A percentile compares a stretch with the other conserved stretches of the same genome.
Conservation (phyloP, 1,139 yeast genomes). For the Meyerozyma sp. region DNA sequence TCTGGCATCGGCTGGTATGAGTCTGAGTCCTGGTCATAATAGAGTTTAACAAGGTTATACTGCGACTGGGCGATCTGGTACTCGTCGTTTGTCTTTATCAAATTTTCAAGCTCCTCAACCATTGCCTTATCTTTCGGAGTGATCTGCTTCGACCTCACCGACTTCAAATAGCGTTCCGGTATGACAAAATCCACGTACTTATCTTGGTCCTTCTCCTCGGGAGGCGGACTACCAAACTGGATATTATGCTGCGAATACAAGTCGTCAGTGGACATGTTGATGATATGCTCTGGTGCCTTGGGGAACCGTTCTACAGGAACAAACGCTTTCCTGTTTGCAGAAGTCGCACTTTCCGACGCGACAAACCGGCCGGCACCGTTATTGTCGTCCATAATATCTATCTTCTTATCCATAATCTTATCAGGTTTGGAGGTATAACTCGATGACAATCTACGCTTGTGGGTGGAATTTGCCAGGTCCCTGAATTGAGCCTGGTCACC, state of each 20-base stretch:
- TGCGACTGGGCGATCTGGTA: constrained; percentile 20
- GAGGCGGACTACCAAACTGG: background rate
- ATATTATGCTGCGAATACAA: constrained; percentile 13
- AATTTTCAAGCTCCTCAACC: constrained; percentile 22
- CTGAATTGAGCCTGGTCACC: background rate
- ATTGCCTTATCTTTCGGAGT: constrained; percentile 22
- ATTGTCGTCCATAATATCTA: background rate
- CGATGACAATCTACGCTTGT: background rate
- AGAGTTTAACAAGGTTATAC: constrained; percentile 22
- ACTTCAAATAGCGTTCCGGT: constrained; percentile 25
- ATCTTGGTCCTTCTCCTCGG: constrained; percentile 4
- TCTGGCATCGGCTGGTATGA: constrained; percentile 25
- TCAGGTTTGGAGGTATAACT: background rate
- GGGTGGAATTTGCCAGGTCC: background rate
- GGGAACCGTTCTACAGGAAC: constrained; percentile 28
- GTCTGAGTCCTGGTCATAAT: constrained; percentile 24
- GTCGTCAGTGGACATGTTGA: constrained; percentile 13
- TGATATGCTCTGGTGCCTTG: constrained; percentile 20
- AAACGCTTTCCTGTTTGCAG: constrained; percentile 3
- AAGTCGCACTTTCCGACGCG: no score
- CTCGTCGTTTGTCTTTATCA: constrained; percentile 22
- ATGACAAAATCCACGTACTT: constrained; percentile 24
- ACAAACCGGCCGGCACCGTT: background rate
- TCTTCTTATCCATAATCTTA: background rate
- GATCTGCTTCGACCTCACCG: constrained; percentile 16